These are phyloP conservation scores for Tricholoma bakamatsutake DNA, from an alignment of 768 basidiomycete species.

Conservation along the genomic window DNA sequence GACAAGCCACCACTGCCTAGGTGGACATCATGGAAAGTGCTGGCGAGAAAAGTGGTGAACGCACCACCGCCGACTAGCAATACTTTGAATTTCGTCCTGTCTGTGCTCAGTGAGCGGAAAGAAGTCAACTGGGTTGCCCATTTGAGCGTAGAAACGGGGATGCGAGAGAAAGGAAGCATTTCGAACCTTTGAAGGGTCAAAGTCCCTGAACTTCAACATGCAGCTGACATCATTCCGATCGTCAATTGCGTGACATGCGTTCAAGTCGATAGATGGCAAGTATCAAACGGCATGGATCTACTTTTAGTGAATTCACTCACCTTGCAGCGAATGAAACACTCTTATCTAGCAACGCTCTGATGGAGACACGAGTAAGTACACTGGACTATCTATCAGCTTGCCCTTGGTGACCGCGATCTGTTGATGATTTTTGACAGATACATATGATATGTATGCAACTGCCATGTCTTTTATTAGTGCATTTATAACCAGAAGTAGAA, in stretches of 20 bases:
- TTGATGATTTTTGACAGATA: background rate
- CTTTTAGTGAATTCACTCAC: too few relatives aligned
- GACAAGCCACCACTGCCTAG: slow-evolving; percentile 77
- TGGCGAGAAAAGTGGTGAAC: slow-evolving; percentile 16
- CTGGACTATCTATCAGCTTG: background rate
- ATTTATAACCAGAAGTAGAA: background rate
- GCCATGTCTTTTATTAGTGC: background rate
- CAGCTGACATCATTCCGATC: background rate
- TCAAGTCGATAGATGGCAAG: too few relatives aligned
- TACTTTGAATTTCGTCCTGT: slow-evolving; percentile 66
- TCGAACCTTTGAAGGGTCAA: background rate
- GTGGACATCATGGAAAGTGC: background rate
- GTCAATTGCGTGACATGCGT: background rate
- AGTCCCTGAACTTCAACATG: too few relatives aligned
- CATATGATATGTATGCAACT: background rate
- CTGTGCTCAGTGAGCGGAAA: slow-evolving; percentile 21
- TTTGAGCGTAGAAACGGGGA: slow-evolving; percentile 1
- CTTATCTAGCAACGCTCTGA: background rate
- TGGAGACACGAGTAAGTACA: background rate
- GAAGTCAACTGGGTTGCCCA: background rate
- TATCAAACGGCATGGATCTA: too few relatives aligned
- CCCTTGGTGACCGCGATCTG: background rate
- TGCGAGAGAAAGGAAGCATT: slow-evolving; percentile 12
- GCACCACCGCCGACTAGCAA: slow-evolving; percentile 84
- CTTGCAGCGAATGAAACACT: too few relatives aligned